Evolutionary conservation across 2,329 filamentous ascomycete genomes (phyloP).

Genomic region (Colletotrichum sp.): DNA sequence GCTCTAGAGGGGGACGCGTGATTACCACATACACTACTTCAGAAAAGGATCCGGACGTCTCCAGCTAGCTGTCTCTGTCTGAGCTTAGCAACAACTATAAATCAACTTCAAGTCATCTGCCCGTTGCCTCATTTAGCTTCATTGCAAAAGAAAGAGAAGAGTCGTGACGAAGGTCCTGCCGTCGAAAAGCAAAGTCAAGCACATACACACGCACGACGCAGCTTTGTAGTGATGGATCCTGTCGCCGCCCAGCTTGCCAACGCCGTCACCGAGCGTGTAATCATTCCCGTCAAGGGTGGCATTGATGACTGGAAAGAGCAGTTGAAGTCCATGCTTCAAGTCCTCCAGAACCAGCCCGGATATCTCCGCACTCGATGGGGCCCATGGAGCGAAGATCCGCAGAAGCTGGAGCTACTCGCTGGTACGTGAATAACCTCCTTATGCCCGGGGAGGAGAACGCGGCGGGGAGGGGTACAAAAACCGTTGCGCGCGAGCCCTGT

Average conservation of each 20-base stretch:
- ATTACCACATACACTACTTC: background rate
- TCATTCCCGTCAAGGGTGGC: constrained; percentile 26
- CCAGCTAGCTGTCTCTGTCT: background rate
- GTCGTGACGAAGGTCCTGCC: background rate
- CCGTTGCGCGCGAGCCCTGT: background rate
- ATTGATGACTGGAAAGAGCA: constrained; percentile 31
- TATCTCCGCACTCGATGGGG: constrained; percentile 33
- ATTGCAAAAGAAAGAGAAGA: background rate
- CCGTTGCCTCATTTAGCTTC: background rate
- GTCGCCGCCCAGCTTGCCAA: constrained; percentile 11
- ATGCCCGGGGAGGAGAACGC: background rate
- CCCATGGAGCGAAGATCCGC: constrained; percentile 27
- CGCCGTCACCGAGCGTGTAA: constrained; percentile 22
- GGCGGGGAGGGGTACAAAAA: background rate
- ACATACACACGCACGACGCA: background rate
- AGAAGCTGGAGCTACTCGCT: constrained; percentile 30
- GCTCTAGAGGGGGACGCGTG: background rate
- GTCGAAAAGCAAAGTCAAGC: background rate
- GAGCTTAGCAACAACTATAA: background rate
- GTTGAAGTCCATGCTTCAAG: constrained; percentile 30
- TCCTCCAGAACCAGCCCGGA: constrained; percentile 29
- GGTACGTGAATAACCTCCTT: constrained; percentile 15
- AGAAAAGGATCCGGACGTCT: background rate
- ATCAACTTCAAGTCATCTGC: background rate
- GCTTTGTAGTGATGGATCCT: constrained; percentile 10